Evolutionary conservation across 345 rosid genomes (phyloP), one percentile per base, ranked within the genome.

Genomic region (Litchi chinensis): DNA sequence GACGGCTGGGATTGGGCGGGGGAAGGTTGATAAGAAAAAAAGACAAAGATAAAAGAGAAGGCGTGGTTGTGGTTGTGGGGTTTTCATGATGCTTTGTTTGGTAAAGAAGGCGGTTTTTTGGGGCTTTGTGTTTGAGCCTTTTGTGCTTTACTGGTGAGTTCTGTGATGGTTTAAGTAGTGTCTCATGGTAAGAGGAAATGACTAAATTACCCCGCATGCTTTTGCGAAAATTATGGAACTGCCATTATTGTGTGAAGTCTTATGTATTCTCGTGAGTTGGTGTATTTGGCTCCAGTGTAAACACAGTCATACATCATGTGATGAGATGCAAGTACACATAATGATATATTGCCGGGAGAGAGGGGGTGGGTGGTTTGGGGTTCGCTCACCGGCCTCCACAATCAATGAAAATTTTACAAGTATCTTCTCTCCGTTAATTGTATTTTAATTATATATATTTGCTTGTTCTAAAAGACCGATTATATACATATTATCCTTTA

Each of bases 1-100:
- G 82, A 76, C 78, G 71, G 89, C 73, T 18, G 78, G 68, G 79
- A 74, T 50, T 15, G 82, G 52, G 59, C 43, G 78, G 64, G 85
- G 50, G 75, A 82, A 11, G 81, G 82, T 16, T 37, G 79, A n/a
- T 75, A 70, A 52, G 67, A 82, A 63, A 82, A 83, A 67, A 37
- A 87, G 32, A 65, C 73, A 44, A 72, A 77, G 65, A 26, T 81
- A 59, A 74, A 68, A 64, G 15, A 39, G 62, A 66, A 66, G 48
- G 16, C 67, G 65, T 21, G 8, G 64, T 6, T 39, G 77, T 60
- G 6, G 24, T 40, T 77, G 70, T 26, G 79, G 59, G 0, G 79
- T 40, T 54, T 43, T 85, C 90, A 87, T 88, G 56, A 54, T 50
- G 39, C 22, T 7, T 59, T 19, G 43, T 48, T 16, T 50, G 57